A percentile compares a stretch with the other conserved stretches of the same genome.
Conservation (phyloP, 2,329 filamentous ascomycete species). For the Nemania bipapillata region DNA sequence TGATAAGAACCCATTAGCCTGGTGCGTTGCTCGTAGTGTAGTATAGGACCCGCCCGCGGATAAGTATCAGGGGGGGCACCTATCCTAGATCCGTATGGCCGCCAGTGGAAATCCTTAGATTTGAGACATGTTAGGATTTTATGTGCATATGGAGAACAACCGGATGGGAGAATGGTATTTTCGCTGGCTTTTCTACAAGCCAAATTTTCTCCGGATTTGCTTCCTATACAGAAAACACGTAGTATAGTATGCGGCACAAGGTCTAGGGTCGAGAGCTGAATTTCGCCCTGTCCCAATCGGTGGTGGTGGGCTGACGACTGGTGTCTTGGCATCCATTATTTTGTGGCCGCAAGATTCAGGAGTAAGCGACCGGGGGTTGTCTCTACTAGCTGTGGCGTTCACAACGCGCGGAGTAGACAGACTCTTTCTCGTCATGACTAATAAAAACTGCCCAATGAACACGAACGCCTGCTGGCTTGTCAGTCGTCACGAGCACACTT, state of each 20-base stretch:
- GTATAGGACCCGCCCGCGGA: background rate
- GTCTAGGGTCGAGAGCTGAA: conserved; percentile 25
- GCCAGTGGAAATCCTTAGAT: conserved; percentile 5
- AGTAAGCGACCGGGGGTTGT: conserved; percentile 33
- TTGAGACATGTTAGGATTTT: background rate
- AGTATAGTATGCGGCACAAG: background rate
- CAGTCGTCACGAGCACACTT: conserved; percentile 21
- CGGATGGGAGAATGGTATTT: background rate
- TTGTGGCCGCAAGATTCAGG: conserved; percentile 32
- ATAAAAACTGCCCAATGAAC: conserved; percentile 25
- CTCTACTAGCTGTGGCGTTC: conserved; percentile 10
- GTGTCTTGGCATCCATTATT: conserved; percentile 26
- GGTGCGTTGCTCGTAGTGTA: background rate
- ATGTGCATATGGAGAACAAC: background rate
- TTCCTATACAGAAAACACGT: too few relatives aligned
- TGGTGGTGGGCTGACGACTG: conserved; percentile 27
- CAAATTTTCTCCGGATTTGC: conserved; percentile 1
- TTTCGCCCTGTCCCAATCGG: conserved; percentile 28
- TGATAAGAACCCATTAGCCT: background rate
- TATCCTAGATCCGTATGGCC: background rate
- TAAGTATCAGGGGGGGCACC: conserved; percentile 13
- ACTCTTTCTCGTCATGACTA: conserved; percentile 25
- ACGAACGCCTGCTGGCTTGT: conserved; percentile 13
- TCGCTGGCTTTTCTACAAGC: background rate
- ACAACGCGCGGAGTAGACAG: conserved; percentile 29